Percentiles rank a stretch among this genome's conserved stretches.
These are phyloP conservation scores for Tuber indicum DNA, from an alignment of 495 filamentous ascomycete genomes.

Conservation along the genomic window DNA sequence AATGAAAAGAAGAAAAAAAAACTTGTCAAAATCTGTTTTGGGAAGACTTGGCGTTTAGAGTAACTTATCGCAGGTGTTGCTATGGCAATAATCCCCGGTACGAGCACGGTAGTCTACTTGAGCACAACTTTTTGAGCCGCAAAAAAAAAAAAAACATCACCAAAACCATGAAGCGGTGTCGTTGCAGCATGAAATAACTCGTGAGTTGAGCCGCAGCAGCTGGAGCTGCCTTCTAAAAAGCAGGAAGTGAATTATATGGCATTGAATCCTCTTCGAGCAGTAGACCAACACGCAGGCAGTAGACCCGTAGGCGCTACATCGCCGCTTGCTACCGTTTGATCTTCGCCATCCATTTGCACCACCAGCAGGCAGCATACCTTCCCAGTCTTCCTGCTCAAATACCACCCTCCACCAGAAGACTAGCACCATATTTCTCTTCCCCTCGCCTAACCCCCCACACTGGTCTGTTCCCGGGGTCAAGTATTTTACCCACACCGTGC, in stretches of 20 bases:
- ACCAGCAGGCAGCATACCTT: neutral
- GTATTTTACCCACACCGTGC: no score
- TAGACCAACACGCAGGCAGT: neutral
- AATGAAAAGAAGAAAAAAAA: neutral
- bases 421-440: no score
- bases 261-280: neutral
- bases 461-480: no score
- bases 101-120: no score
- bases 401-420: no score
- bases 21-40: neutral
- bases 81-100: neutral
- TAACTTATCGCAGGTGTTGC: neutral
- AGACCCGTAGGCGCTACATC: neutral
- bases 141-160: neutral
- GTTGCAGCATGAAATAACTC: neutral
- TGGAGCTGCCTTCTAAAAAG: neutral
- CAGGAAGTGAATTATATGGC: neutral
- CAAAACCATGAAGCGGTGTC: neutral
- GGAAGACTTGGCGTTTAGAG: neutral
- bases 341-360: neutral
- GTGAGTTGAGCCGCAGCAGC: neutral
- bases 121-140: neutral
- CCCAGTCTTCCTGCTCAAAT: neutral
- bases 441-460: no score
- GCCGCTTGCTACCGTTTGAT: neutral